Conservation (phyloP, 2,329 filamentous ascomycete species). For the Colletotrichum cereale region DNA sequence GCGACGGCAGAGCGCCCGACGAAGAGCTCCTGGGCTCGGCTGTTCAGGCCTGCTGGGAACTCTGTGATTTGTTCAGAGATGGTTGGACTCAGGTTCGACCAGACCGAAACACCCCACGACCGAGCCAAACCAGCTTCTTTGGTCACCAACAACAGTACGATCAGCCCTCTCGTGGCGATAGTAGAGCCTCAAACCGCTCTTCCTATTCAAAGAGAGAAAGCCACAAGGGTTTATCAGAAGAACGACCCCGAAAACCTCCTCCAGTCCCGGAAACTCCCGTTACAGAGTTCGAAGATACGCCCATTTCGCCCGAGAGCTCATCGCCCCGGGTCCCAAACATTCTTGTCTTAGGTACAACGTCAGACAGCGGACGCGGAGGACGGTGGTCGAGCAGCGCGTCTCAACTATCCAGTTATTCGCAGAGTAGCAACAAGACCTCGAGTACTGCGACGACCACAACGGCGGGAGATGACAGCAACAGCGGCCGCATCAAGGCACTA, state of each 20-base stretch:
- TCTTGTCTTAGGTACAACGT: slow-evolving; percentile 81
- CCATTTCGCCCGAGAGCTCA: slow-evolving; percentile 83
- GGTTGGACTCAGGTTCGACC: slow-evolving; percentile 92
- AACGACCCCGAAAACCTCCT: slow-evolving; percentile 62
- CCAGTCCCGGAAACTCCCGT: slow-evolving; percentile 88
- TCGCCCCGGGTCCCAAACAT: slow-evolving; percentile 86
- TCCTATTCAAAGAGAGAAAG: slow-evolving; percentile 67
- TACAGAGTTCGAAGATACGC: slow-evolving; percentile 93
- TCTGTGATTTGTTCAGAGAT: slow-evolving; percentile 92
- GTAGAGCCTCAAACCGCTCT: slow-evolving; percentile 63
- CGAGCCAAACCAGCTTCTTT: slow-evolving; percentile 82
- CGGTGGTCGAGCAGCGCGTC: slow-evolving; percentile 88
- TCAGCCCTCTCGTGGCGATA: slow-evolving; percentile 63
- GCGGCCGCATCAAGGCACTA: slow-evolving; percentile 82
- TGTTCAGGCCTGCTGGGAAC: slow-evolving; percentile 93
- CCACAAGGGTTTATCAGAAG: slow-evolving; percentile 61
- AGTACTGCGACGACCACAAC: slow-evolving; percentile 80
- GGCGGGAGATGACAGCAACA: slow-evolving; percentile 78
- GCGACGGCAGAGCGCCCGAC: slow-evolving; percentile 79
- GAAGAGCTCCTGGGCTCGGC: slow-evolving; percentile 89
- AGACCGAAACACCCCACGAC: slow-evolving; percentile 86
- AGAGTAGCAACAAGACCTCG: slow-evolving; percentile 73
- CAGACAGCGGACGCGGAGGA: slow-evolving; percentile 69
- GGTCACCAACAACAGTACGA: slow-evolving; percentile 57
- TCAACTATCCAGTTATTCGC: slow-evolving; percentile 83